Base-by-base conservation (phyloP, 495 filamentous ascomycete genomes). In the Aspergillus leporis region DNA sequence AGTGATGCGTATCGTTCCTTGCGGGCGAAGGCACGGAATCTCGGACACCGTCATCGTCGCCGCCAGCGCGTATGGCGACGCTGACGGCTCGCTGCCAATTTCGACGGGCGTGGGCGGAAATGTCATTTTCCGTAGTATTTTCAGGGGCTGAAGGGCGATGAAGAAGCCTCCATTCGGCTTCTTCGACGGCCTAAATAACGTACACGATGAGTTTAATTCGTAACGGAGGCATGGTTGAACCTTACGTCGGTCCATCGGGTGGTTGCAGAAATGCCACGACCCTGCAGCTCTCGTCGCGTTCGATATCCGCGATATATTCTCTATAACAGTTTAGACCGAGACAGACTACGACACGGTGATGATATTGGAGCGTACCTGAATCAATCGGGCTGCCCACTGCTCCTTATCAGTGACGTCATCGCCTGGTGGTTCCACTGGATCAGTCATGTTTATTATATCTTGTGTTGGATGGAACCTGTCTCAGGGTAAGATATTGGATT, bases 31-130 rank as follows among this genome's bases (percentile, higher is more conserved):
- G 21, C 12, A 40, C 38, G 8, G 41, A 43, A 4, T 40, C 22
- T 14, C 19, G 50, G 6, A 68, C 70, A 45, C 72, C 61, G 62
- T 84, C 81, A 36, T 87, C 79, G 59, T 89, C 86, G 9, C 74
- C 79, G 14, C 85, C 87, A 1, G 90, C 92, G 51, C 86, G 82
- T 16, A 82, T 80, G 6, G 91, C 90, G 46, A 95, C 87, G 28
- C 79, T 76, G 14, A 85, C 84, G 5, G 81, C 83, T 51, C 87
- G 87, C 54, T 87, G 83, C 93, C 93, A 97, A 55, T 90, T 87
- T 51, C 81, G 77, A 28, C 81, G 82, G 6, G 89, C 87, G 36
- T 76, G 66, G 3, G 74, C 70, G 3, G 66, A 58, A 30, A 56
- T 30, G 23, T 55, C 61, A 50, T 61, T 45, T 22, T 58, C 59